Evolutionary conservation across 345 rosid genomes (phyloP), one percentile per base, ranked within the genome.

Genomic region (Eucalyptus rudis): DNA sequence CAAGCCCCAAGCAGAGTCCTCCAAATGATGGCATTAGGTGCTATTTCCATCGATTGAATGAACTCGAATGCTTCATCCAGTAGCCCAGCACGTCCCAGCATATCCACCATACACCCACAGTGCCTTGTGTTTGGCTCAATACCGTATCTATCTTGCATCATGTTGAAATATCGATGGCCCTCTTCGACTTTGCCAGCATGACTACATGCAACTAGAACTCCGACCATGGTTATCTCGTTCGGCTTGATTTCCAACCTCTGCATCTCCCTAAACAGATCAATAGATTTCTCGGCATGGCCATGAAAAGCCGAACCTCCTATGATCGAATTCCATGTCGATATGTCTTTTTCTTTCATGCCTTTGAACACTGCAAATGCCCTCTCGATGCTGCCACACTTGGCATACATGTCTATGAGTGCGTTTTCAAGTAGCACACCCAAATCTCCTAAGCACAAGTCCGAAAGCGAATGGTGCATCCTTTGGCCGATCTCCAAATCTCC

Each of bases 1-100:
- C 94, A 94, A 40, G 94, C 94, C 62, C 95, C 94, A 10, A 94
- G 93, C 89, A 94, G 92, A 17, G 95, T 92, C 89, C 94, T 90
- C 95, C 94, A 94, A 54, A 94, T 90, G 64, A 93, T 87, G 36
- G 89, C 94, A 83, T 91, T 91, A 9, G 93, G 93, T 49, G 88
- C 86, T 59, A 91, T 79, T 43, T 93, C 94, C 94, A 94, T 93
- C 86, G 90, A 87, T 40, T 66, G 88, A 10, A 90, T 87, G 54
- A 94, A 94, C 79, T 92, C 90, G 86, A 88, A 91, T 40, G 93
- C 95, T 91, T 91, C 92, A 27, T 80, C 84, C 52, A 94, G 90
- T 85, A 86, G 90, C 50, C 94, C 94, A 7, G 93, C 93, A 56
- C 94, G 94, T 52, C 95, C 92, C 47, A 93, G 92, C 52, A 94